These are phyloP conservation scores for Rhizopogon salebrosus DNA, from an alignment of 768 basidiomycete genomes.

Conservation along the genomic window DNA sequence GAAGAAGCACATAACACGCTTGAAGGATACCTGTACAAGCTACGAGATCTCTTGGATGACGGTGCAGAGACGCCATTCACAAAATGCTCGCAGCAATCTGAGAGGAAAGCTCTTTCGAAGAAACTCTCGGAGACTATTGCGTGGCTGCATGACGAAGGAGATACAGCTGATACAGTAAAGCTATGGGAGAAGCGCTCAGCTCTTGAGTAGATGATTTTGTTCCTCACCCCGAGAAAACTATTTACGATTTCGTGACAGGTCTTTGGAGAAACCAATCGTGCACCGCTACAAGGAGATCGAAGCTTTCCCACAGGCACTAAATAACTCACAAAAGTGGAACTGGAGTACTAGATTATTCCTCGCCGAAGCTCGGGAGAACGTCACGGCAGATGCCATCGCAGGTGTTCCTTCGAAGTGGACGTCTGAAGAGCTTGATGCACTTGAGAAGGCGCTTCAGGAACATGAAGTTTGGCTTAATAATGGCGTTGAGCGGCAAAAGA, in stretches of 20 bases:
- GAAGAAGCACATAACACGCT: slow-evolving; percentile 91
- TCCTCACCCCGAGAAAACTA: not conserved
- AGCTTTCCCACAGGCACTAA: slow-evolving; percentile 77
- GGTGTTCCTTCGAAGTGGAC: slow-evolving; percentile 79
- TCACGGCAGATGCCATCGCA: slow-evolving; percentile 57
- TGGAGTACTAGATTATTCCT: slow-evolving; percentile 89
- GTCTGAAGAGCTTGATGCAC: slow-evolving; percentile 71
- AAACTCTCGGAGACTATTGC: slow-evolving; percentile 68
- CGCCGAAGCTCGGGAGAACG: slow-evolving; percentile 67
- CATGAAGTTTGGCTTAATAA: slow-evolving; percentile 82
- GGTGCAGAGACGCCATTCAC: slow-evolving; percentile 69
- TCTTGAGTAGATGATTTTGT: slow-evolving; percentile 64
- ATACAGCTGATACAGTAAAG: slow-evolving; percentile 71
- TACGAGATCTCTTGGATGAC: slow-evolving; percentile 77
- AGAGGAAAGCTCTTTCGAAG: slow-evolving; percentile 60
- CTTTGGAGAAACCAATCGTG: slow-evolving; percentile 75
- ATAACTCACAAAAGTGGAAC: slow-evolving; percentile 82
- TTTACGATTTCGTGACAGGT: slow-evolving; percentile 35
- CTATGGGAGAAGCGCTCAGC: slow-evolving; percentile 71
- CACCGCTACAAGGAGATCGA: slow-evolving; percentile 87
- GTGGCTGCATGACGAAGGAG: slow-evolving; percentile 85
- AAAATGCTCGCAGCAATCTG: slow-evolving; percentile 73
- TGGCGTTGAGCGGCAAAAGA: slow-evolving; percentile 79
- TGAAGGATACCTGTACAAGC: slow-evolving; percentile 89
- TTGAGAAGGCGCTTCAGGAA: slow-evolving; percentile 73